Base-by-base conservation (phyloP, 805 yeast genomes). In the Metschnikowia baotianmanensis region DNA sequence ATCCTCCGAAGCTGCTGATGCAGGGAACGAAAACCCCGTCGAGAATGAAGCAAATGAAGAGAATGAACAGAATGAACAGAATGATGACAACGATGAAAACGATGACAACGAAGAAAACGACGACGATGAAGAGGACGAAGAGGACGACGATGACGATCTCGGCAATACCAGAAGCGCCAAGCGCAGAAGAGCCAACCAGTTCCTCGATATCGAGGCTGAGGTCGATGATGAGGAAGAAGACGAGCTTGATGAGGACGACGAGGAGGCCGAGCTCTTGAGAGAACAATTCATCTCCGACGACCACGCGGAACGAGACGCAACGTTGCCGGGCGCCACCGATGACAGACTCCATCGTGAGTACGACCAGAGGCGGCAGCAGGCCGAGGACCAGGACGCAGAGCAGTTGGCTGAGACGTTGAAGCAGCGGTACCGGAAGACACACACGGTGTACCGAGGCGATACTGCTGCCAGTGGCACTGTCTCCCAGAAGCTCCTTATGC, bases 191-290 rank as follows among this genome's bases (percentile, higher is more conserved):
- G 75, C 74, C 70, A 91, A 91, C 63, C 90, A 85, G 72, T 93
- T 89, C 63, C 75, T 93, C 66, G 99, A 93, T 86, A 95, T 93
- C 40, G 98, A 93, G 72, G 99, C 97, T 45, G 98, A 91, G 63
- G 99, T 93, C 43, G 96, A 91, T 62, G 98, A 91, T 46, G 98
- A 93, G 51, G 98, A 93, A 40, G 98, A 91, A 51, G 95, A 85
- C 31, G 80, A 82, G 22, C 91, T 88, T 47, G 98, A 90, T 46
- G 75, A 69, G 43, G 98, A 89, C 34, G 98, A 91, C 48, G 98
- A 84, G 52, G 86, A 81, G 52, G 90, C 95, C n/a, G 97, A 86
- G 48, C 67, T 86, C 22, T 78, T 84, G 32, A 79, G 88, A 55
- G 95, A 84, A 59, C 91, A 88, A 57, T 86, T 86, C 58, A 80